Evolutionary conservation across 371 early-diverging fungal genomes (phyloP).

Genomic region (Nematocida sp.): DNA sequence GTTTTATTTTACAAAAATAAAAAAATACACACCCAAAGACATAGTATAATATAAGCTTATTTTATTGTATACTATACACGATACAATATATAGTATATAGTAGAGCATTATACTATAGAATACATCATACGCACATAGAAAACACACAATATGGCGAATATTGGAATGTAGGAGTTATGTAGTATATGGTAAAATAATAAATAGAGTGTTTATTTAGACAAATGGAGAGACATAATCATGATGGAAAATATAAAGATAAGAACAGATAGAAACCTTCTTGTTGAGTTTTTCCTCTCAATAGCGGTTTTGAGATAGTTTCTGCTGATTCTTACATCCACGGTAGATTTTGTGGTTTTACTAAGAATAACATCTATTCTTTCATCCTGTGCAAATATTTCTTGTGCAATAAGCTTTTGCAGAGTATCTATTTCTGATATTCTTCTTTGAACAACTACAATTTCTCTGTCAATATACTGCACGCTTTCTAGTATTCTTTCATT

Average conservation of each 20-base stretch:
- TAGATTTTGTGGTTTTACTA: slow-evolving; percentile 14
- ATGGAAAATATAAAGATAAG: slow-evolving; percentile 38
- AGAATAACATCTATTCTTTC: slow-evolving; percentile 47
- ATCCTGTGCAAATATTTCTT: slow-evolving; percentile 46
- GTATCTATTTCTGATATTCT: slow-evolving; percentile 44
- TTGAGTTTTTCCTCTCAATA: slow-evolving; percentile 8
- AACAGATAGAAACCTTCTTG: slow-evolving; percentile 37
- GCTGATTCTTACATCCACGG: slow-evolving; percentile 48
- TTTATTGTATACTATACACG: too few relatives aligned
- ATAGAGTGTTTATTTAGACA: slow-evolving; percentile 21
- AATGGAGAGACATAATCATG: slow-evolving; percentile 32
- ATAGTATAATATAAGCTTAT: too few relatives aligned
- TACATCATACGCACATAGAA: too few relatives aligned
- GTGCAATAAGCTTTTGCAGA: slow-evolving; percentile 47
- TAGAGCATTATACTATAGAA: too few relatives aligned
- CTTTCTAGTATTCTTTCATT: slow-evolving; percentile 38
- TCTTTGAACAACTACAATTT: slow-evolving; percentile 20
- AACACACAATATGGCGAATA: too few relatives aligned
- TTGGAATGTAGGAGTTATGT: too few relatives aligned
- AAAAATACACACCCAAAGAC: too few relatives aligned
- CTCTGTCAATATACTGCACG: slow-evolving; percentile 28
- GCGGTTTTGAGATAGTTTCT: slow-evolving; percentile 36
- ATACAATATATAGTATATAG: too few relatives aligned
- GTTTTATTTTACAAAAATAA: too few relatives aligned
- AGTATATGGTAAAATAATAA: background rate